Percentiles rank a stretch among this genome's conserved stretches.
These are phyloP conservation scores for Globisporangium alternatum DNA, from an alignment of 352 stramenopile species.

Conservation along the genomic window DNA sequence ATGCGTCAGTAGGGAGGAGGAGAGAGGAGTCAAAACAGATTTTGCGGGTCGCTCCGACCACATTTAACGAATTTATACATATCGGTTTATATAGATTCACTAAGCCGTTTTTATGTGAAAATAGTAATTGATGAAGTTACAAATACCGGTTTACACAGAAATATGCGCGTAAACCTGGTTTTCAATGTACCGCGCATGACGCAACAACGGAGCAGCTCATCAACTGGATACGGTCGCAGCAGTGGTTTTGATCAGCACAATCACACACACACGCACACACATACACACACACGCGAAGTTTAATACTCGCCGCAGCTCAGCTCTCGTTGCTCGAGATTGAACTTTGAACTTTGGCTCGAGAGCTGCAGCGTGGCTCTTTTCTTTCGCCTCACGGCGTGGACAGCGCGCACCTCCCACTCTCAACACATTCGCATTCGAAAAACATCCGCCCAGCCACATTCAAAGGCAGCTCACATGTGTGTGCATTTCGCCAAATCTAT, in stretches of 20 bases:
- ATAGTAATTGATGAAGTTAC: background rate
- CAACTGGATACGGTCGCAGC: no score
- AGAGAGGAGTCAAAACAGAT: slow-evolving; percentile 7
- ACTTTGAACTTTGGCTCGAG: background rate
- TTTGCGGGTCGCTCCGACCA: slow-evolving; percentile 3
- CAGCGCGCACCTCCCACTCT: background rate
- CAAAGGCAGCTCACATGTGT: background rate
- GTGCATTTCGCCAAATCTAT: no score
- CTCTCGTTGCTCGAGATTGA: background rate
- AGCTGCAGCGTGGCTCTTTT: slow-evolving; percentile 1
- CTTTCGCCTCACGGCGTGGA: background rate
- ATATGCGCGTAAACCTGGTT: no score
- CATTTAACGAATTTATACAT: background rate
- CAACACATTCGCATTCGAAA: background rate
- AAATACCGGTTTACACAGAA: slow-evolving; percentile 2
- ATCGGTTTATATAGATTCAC: background rate
- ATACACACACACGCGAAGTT: no score
- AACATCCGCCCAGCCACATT: background rate
- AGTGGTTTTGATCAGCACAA: no score
- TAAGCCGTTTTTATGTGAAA: background rate
- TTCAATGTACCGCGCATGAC: background rate
- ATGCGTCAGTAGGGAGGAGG: background rate
- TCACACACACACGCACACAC: no score
- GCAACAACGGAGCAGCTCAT: background rate
- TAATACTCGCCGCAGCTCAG: no score